Percentiles rank a stretch among this genome's conserved stretches.
phyloP scores from a whole-genome alignment of 2,329 filamentous ascomycete genomes.

The Monosporascus sp. region DNA sequence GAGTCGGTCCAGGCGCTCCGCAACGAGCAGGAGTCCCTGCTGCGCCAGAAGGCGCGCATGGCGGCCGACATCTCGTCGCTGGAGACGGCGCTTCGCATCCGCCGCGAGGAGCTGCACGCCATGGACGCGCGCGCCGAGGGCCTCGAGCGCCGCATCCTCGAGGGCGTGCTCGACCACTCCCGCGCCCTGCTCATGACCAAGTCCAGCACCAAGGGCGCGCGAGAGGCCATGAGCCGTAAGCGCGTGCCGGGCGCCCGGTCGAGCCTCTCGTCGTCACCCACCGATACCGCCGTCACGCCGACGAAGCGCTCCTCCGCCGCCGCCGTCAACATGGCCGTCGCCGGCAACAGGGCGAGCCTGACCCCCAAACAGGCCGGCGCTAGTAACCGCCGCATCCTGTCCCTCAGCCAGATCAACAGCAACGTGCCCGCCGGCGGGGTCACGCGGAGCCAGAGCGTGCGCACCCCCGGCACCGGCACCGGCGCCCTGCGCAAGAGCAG shows the following conservation, averaged over 20 bases:
- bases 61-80: conserved; percentile 84
- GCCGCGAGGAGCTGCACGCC: conserved; percentile 81
- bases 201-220: conserved; percentile 37
- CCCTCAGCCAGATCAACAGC: conserved; percentile 81
- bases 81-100: conserved; percentile 82
- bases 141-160: conserved; percentile 85
- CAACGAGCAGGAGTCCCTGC: conserved; percentile 68
- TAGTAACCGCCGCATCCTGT: conserved; percentile 71
- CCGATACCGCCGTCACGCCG: conserved; percentile 1
- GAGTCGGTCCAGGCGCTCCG: conserved; percentile 53
- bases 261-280: conserved; percentile 33
- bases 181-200: conserved; percentile 80
- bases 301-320: conserved; percentile 5
- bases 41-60: conserved; percentile 71
- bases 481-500: conserved; percentile 59
- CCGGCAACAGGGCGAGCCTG: conserved; percentile 45
- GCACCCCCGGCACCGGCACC: conserved; percentile 43
- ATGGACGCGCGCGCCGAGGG: conserved; percentile 89
- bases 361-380: conserved; percentile 45
- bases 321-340: conserved; percentile 20
- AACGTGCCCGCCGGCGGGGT: conserved; percentile 62
- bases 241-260: conserved; percentile 35
- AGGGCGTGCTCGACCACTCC: conserved; percentile 94
- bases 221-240: conserved; percentile 55
- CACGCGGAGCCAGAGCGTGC: conserved; percentile 73